phyloP scores from a whole-genome alignment of 1,284 basidiomycete species.

The Fomes fomentarius region DNA sequence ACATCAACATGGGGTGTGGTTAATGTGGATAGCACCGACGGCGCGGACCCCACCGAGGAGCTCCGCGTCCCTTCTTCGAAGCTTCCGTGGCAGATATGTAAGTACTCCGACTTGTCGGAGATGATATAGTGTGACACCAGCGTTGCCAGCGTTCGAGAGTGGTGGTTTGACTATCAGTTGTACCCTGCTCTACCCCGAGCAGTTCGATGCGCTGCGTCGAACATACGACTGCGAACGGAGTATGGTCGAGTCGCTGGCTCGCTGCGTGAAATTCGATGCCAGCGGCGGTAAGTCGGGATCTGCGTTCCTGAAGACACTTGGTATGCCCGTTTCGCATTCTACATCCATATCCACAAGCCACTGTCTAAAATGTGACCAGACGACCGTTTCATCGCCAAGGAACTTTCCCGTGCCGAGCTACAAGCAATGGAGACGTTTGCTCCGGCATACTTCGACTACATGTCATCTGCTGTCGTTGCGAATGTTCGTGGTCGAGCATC shows the following conservation, averaged over 20 bases:
- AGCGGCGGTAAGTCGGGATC: constrained; percentile 97
- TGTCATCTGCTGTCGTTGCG: constrained; percentile 83
- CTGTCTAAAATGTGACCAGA: constrained; percentile 50
- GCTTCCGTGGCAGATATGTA: constrained; percentile 79
- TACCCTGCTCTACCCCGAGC: constrained; percentile 94
- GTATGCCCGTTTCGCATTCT: constrained; percentile 47
- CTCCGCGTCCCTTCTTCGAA: constrained; percentile 76
- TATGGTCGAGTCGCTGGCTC: constrained; percentile 90
- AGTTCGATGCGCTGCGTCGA: constrained; percentile 92
- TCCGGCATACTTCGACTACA: constrained; percentile 97
- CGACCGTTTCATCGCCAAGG: constrained; percentile 98
- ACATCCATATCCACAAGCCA: background rate
- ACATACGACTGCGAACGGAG: constrained; percentile 94
- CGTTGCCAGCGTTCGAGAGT: constrained; percentile 78
- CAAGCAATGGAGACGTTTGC: constrained; percentile 97
- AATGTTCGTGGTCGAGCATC: constrained; percentile 52
- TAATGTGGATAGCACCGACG: constrained; percentile 68
- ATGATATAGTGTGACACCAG: constrained; percentile 12
- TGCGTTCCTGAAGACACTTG: constrained; percentile 94
- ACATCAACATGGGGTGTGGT: constrained; percentile 88
- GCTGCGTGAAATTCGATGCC: constrained; percentile 97
- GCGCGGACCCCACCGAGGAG: constrained; percentile 75
- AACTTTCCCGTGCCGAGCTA: constrained; percentile 89
- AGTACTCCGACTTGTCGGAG: constrained; percentile 31
- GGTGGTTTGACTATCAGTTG: constrained; percentile 94